A percentile compares a stretch with the other conserved stretches of the same genome.
These are phyloP conservation scores for Carnegiea gigantea DNA, from an alignment of 179 eudicot species.

Conservation along the genomic window DNA sequence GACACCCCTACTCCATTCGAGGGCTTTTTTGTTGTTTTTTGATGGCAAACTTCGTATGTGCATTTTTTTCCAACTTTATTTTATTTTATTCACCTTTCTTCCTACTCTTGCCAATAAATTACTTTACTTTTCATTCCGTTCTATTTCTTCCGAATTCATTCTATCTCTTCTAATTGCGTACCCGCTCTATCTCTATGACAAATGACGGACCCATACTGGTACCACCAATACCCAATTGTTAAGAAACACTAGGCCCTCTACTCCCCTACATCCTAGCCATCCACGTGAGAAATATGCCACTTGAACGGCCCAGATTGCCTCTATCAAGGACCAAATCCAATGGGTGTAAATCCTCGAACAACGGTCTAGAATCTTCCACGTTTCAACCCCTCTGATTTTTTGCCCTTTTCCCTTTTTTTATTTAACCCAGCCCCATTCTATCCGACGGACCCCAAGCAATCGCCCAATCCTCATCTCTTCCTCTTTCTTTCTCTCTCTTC, in stretches of 20 bases:
- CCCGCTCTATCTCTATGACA: too few species aligned
- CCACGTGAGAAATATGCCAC: slow-evolving; percentile 13
- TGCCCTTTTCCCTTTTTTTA: slow-evolving; percentile 22
- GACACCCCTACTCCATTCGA: too few species aligned
- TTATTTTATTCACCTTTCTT: too few species aligned
- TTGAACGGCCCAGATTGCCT: slow-evolving; percentile 29
- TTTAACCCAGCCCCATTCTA: slow-evolving; percentile 20
- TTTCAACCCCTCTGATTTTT: slow-evolving; percentile 19
- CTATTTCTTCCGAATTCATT: too few species aligned
- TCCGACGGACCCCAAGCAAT: slow-evolving; percentile 28
- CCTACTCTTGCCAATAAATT: too few species aligned
- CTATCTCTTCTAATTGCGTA: too few species aligned
- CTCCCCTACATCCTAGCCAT: background rate
- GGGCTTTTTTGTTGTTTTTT: too few species aligned
- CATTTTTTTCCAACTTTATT: too few species aligned
- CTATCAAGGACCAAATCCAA: slow-evolving; percentile 27
- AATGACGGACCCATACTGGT: background rate
- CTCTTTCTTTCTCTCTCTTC: background rate
- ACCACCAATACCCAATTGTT: background rate
- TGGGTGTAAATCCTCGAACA: slow-evolving; percentile 16
- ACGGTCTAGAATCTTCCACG: slow-evolving; percentile 47
- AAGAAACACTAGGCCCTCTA: background rate
- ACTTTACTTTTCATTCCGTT: too few species aligned
- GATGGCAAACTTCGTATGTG: too few species aligned
- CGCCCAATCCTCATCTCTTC: background rate